phyloP scores from a whole-genome alignment of 768 basidiomycete species.

The Leucosporidium yakuticum region DNA sequence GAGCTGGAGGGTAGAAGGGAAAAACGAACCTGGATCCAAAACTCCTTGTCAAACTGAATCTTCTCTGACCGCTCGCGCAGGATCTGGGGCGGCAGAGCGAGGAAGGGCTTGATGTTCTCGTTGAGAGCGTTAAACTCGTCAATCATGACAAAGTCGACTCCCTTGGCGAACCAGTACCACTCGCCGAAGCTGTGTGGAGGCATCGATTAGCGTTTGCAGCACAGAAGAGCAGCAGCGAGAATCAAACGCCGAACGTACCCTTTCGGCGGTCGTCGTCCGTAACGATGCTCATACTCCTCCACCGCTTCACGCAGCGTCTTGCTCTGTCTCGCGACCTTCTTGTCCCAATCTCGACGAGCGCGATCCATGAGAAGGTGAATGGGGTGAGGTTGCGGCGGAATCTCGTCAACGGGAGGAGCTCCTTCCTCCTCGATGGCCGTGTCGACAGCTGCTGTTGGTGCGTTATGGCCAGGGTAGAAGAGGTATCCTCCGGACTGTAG shows the following conservation, averaged over 20 bases:
- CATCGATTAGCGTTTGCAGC: slow-evolving; percentile 4
- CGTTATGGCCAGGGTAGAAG: slow-evolving; percentile 8
- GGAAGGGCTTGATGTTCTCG: slow-evolving; percentile 48
- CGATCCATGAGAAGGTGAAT: slow-evolving; percentile 48
- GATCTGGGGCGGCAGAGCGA: slow-evolving; percentile 42
- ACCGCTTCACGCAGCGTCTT: slow-evolving; percentile 71
- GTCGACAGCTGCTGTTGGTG: not conserved
- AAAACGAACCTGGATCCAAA: slow-evolving; percentile 8
- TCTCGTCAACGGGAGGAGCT: not conserved
- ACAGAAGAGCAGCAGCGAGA: not conserved
- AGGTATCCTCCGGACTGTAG: slow-evolving; percentile 12
- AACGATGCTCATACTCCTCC: slow-evolving; percentile 69
- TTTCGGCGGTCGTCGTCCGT: slow-evolving; percentile 68
- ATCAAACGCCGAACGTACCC: slow-evolving; percentile 81
- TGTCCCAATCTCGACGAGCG: slow-evolving; percentile 46
- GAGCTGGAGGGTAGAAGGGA: too few relatives aligned
- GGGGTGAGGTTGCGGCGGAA: slow-evolving; percentile 44
- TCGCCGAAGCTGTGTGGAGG: slow-evolving; percentile 86
- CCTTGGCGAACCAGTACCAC: slow-evolving; percentile 70
- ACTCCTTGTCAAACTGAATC: slow-evolving; percentile 23
- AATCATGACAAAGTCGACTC: slow-evolving; percentile 65
- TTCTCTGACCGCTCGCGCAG: slow-evolving; percentile 22
- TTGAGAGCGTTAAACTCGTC: slow-evolving; percentile 74
- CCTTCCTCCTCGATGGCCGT: not conserved
- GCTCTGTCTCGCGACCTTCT: slow-evolving; percentile 65